Percentiles rank a stretch among this genome's conserved stretches.
These are phyloP conservation scores for Plasmodium sp. DNA, from an alignment of 169 alveolate species.

Conservation along the genomic window DNA sequence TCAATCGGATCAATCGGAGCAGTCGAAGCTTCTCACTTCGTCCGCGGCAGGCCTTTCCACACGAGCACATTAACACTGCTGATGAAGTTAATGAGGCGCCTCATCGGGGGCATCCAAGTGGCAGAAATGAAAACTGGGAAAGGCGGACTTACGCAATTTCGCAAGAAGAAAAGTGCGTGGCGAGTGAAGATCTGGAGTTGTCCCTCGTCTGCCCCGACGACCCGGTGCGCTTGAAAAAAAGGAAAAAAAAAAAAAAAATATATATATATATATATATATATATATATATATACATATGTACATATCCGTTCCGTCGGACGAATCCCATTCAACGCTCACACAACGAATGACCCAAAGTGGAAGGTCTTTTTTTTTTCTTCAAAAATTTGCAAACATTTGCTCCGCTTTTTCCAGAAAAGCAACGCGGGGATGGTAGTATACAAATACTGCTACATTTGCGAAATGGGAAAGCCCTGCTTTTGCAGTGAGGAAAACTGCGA, in stretches of 20 bases:
- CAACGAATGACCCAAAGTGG: neutral
- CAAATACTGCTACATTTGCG: slow-evolving; percentile 61
- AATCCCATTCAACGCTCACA: neutral
- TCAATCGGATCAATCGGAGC: neutral
- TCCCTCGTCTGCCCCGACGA: neutral
- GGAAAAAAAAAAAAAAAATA: neutral
- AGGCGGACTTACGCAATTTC: neutral
- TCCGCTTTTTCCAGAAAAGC: slow-evolving; percentile 4
- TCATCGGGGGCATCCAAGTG: neutral
- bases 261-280: too few relatives aligned
- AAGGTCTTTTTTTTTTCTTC: neutral
- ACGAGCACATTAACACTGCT: neutral
- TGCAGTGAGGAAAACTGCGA: slow-evolving; percentile 20
- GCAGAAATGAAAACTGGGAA: neutral
- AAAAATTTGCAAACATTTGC: neutral
- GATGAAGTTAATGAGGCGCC: neutral
- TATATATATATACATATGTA: neutral
- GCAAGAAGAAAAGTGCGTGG: neutral
- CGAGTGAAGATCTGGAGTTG: neutral
- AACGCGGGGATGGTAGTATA: slow-evolving; percentile 7
- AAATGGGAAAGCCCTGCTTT: slow-evolving; percentile 33
- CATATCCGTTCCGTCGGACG: neutral
- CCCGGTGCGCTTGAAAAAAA: neutral
- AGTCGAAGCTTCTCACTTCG: neutral
- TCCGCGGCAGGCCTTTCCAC: neutral